Evolutionary conservation across 495 filamentous ascomycete species (phyloP).

Genomic region (Amphirosellinia nigrospora): DNA sequence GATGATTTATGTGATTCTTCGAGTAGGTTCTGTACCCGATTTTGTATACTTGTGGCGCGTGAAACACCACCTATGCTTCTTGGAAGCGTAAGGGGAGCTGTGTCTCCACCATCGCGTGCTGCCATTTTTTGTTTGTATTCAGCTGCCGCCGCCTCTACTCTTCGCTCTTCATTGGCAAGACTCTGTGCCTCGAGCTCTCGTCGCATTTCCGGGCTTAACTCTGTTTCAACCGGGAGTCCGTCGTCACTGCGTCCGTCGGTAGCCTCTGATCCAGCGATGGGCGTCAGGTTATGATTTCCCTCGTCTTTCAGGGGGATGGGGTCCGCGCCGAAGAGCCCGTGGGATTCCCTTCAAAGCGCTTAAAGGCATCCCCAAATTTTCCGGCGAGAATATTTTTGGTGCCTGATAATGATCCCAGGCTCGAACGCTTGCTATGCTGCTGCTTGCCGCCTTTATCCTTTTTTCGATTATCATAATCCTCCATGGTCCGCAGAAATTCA

Average conservation of each 20-base stretch:
- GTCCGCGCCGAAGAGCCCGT: constrained; percentile 53
- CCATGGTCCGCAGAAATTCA: constrained; percentile 83
- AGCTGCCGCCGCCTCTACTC: constrained; percentile 90
- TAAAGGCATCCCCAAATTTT: constrained; percentile 95
- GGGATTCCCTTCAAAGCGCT: constrained; percentile 77
- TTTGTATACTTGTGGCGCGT: constrained; percentile 83
- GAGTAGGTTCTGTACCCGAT: constrained; percentile 84
- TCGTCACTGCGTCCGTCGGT: constrained; percentile 74
- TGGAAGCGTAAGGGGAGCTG: constrained; percentile 42
- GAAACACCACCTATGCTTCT: constrained; percentile 64
- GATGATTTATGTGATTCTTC: constrained; percentile 72
- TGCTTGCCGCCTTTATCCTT: constrained; percentile 69
- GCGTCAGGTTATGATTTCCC: constrained; percentile 64
- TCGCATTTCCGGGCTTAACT: constrained; percentile 86
- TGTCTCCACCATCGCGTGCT: constrained; percentile 55
- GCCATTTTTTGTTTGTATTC: constrained; percentile 84
- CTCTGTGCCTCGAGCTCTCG: constrained; percentile 86
- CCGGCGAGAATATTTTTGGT: constrained; percentile 87
- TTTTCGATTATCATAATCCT: constrained; percentile 70
- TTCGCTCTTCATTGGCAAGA: constrained; percentile 85
- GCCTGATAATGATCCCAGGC: constrained; percentile 78
- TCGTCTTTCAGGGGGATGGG: constrained; percentile 62
- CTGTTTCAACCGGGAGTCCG: constrained; percentile 62
- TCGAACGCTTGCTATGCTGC: constrained; percentile 82
- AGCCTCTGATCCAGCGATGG: constrained; percentile 78